Base-by-base conservation (phyloP, 2,329 filamentous ascomycete species). In the Stemphylium vesicarium region DNA sequence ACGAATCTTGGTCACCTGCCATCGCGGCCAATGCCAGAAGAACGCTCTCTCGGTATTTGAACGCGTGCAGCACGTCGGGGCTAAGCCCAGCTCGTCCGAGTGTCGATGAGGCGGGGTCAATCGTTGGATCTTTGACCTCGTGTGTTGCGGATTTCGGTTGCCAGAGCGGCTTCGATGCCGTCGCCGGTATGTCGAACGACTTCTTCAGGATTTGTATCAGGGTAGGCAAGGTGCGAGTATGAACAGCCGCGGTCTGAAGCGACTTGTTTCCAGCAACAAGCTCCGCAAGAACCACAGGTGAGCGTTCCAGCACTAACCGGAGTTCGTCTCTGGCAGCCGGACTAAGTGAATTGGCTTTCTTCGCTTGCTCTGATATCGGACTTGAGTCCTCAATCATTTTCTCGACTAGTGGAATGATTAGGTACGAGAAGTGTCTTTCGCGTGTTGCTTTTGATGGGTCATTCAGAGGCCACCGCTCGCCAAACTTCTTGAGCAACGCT, bases 11-110 rank as follows among this genome's bases (percentile, higher is more conserved):
- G 64, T 89, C 88, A 2, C 90, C 86, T 1, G 90, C 86, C 45
- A 98, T 80, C 2, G 92, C 89, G n/a, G 90, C 90, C 51, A 98
- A 79, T 1, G 92, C 92, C 67, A 88, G 88, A 15, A 98, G 78
- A 1, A 88, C 85, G 44, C 85, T 88, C 74, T 94, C 90, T 49
- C 95, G 86, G 61, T 92, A 84, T 63, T 83, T 88, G 74, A 93
- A 87, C 20, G 88, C 86, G 73, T 96, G 91, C 13, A 81, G 61
- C 75, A 85, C 68, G 81, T 83, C 65, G 76, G 85, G 81, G 36
- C 64, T 69, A 11, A 76, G 57, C 7, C 72, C 73, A 20, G 71
- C 36, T 46, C 60, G 56, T 4, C 73, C 73, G n/a, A 75, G 33
- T 11, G 66, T 68, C 10, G 68, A 71, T n/a, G 73, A 76, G 11